phyloP scores from a whole-genome alignment of 2,329 filamentous ascomycete species.

The Fusarium euwallaceae region DNA sequence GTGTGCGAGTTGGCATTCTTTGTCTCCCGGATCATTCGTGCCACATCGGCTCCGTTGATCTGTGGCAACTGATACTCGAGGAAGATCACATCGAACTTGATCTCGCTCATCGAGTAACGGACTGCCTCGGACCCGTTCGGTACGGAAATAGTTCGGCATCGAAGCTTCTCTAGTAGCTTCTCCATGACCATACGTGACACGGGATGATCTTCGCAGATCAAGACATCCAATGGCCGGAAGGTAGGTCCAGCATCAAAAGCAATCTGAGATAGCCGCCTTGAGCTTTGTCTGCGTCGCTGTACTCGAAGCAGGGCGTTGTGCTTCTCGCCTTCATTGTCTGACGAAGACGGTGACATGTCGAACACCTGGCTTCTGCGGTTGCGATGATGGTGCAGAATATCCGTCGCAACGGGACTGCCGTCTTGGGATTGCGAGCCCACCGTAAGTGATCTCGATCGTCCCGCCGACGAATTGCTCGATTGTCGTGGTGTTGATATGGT shows the following conservation, averaged over 20 bases:
- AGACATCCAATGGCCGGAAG: constrained; percentile 91
- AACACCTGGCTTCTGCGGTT: constrained; percentile 95
- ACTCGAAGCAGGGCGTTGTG: constrained; percentile 92
- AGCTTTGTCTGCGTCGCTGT: constrained; percentile 93
- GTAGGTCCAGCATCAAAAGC: constrained; percentile 85
- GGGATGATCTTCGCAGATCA: constrained; percentile 98
- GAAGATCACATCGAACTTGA: constrained; percentile 99
- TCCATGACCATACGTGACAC: constrained; percentile 99
- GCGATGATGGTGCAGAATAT: constrained; percentile 81
- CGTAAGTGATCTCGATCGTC: constrained; percentile 87
- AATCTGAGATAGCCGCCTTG: constrained; percentile 92
- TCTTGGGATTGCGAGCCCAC: constrained; percentile 97
- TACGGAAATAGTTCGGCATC: constrained; percentile 93
- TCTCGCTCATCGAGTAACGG: constrained; percentile 93
- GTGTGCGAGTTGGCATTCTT: constrained; percentile 96
- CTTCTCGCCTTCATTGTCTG: constrained; percentile 95
- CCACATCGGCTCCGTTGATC: constrained; percentile 94
- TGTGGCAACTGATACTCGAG: constrained; percentile 96
- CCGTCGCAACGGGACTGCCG: constrained; percentile 79
- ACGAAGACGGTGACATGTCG: constrained; percentile 96
- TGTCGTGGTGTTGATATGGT: constrained; percentile 71
- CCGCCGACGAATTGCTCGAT: constrained; percentile 70
- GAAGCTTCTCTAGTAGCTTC: constrained; percentile 92
- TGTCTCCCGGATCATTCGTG: constrained; percentile 96
- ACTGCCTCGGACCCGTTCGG: constrained; percentile 92